Evolutionary conservation across 2,329 filamentous ascomycete genomes (phyloP).

Genomic region (Ambrosiella beaveri): DNA sequence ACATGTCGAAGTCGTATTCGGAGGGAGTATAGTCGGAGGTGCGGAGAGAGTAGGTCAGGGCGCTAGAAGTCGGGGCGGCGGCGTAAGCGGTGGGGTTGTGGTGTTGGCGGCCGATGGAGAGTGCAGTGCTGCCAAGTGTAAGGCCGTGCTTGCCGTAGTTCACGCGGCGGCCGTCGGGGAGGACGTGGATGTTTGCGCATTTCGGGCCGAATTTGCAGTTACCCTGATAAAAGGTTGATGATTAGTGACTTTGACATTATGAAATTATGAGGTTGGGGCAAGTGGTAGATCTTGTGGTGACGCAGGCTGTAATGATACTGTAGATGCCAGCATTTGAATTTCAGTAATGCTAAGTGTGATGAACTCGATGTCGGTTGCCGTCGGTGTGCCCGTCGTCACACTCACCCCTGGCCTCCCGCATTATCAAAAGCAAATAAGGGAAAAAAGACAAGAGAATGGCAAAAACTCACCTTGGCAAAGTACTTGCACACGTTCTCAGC

Average conservation of each 20-base stretch:
- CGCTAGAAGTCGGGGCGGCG: constrained; percentile 45
- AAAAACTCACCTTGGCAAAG: constrained; percentile 67
- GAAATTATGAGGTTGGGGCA: background rate
- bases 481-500: constrained; percentile 94
- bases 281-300: too few species aligned
- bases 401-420: too few species aligned
- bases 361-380: too few species aligned
- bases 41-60: constrained; percentile 44
- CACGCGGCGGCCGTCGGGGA: constrained; percentile 81
- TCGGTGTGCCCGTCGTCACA: too few species aligned
- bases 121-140: constrained; percentile 39
- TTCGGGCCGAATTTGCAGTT: constrained; percentile 99
- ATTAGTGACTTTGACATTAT: background rate
- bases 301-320: too few species aligned
- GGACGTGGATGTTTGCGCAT: constrained; percentile 89
- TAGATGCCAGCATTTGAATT: too few species aligned
- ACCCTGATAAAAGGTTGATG: constrained; percentile 37
- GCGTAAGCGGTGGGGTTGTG: constrained; percentile 25
- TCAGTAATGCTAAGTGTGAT: too few species aligned
- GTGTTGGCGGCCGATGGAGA: constrained; percentile 34
- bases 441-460: background rate
- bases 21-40: constrained; percentile 22
- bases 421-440: too few species aligned
- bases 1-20: constrained; percentile 24
- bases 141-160: constrained; percentile 59